Conservation (phyloP, 2,329 filamentous ascomycete species). For the Stagonosporopsis tanaceti region DNA sequence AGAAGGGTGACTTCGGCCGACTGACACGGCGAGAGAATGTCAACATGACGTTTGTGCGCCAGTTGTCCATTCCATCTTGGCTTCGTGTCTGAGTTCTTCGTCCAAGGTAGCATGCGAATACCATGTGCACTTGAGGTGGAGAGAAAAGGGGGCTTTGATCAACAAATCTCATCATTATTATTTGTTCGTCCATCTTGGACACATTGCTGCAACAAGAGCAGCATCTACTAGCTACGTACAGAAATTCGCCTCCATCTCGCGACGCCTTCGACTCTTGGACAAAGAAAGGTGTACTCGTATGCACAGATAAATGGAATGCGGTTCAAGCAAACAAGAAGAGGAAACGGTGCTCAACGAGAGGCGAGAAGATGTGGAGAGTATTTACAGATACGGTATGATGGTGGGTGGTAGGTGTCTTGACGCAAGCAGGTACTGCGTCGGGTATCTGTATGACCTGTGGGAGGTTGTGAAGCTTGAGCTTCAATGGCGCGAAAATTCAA, state of each 20-base stretch:
- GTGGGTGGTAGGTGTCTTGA: constrained; percentile 11
- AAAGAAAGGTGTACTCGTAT: constrained; percentile 23
- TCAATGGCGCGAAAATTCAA: constrained; percentile 25
- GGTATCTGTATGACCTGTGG: constrained; percentile 47
- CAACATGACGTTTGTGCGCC: constrained; percentile 1
- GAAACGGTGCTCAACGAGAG: constrained; percentile 17
- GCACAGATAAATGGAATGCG: constrained; percentile 18
- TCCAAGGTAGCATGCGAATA: not conserved
- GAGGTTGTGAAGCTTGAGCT: constrained; percentile 36
- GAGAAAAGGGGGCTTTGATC: not conserved
- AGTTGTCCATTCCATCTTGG: constrained; percentile 2
- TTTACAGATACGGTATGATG: constrained; percentile 20
- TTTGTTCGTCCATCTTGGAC: constrained; percentile 21
- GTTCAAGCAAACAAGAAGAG: constrained; percentile 18
- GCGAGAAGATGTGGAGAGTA: constrained; percentile 18
- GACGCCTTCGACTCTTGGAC: constrained; percentile 14
- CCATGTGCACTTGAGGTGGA: not conserved
- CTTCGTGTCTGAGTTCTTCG: not conserved
- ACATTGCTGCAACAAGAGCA: constrained; percentile 17
- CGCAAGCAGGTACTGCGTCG: constrained; percentile 33
- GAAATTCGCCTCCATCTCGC: constrained; percentile 10
- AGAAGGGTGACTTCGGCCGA: constrained; percentile 13
- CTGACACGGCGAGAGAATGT: not conserved
- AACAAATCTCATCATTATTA: constrained; percentile 19
- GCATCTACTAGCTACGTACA: constrained; percentile 18